phyloP scores from a whole-genome alignment of 805 yeast species.

The Metschnikowia picachoensis region DNA sequence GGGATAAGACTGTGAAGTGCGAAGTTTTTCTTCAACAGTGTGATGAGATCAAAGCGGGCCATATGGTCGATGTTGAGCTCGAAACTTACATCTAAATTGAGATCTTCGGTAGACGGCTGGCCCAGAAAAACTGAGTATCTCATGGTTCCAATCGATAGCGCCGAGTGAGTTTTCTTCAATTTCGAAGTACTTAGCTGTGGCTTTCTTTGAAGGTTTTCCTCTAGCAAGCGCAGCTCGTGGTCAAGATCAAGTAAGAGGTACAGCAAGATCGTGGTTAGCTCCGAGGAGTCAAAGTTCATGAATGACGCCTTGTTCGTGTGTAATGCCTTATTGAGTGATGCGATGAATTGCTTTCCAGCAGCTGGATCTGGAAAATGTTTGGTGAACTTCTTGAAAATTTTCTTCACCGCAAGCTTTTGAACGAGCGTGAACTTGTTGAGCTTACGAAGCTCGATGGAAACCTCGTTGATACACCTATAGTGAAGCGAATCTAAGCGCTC shows the following conservation, averaged over 20 bases:
- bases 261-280: slow-evolving; percentile 49
- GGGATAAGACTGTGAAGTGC: slow-evolving; percentile 30
- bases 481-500: slow-evolving; percentile 26
- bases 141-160: slow-evolving; percentile 9
- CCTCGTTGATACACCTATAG: slow-evolving; percentile 35
- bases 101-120: slow-evolving; percentile 11
- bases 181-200: neutral
- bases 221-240: slow-evolving; percentile 13
- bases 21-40: slow-evolving; percentile 36
- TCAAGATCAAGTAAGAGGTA: slow-evolving; percentile 13
- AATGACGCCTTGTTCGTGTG: slow-evolving; percentile 52
- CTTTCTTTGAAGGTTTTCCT: slow-evolving; percentile 11
- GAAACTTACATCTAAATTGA: slow-evolving; percentile 10
- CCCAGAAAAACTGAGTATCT: slow-evolving; percentile 6
- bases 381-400: slow-evolving; percentile 66
- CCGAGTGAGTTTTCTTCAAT: slow-evolving; percentile 8
- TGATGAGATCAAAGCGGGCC: slow-evolving; percentile 30
- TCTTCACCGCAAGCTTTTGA: slow-evolving; percentile 70
- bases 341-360: slow-evolving; percentile 28
- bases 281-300: slow-evolving; percentile 55
- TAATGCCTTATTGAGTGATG: slow-evolving; percentile 29
- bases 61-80: slow-evolving; percentile 12
- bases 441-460: slow-evolving; percentile 51
- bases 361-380: slow-evolving; percentile 38
- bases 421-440: slow-evolving; percentile 66